Evolutionary conservation across 2,329 filamentous ascomycete species (phyloP), one percentile per base, ranked within the genome.

Genomic region (Fusarium sp.): DNA sequence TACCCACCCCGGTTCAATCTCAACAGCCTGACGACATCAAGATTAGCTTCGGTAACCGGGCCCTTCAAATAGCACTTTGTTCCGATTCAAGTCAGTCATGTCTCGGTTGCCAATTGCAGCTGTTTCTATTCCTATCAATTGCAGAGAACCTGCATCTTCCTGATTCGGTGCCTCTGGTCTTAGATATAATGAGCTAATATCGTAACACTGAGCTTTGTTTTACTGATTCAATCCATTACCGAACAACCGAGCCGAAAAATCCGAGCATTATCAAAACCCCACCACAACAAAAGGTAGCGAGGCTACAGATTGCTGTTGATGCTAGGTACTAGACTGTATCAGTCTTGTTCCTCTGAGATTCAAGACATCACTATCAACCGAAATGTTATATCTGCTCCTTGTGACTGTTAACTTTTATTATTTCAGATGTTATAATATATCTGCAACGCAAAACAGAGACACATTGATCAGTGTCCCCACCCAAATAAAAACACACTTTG

Each of bases 201-300:
- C 20, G 13, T 41, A 44, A 44, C 8, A 27, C 9, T 27, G 20
- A 18, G 6, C 37, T 18, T 37, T 45, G 20, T 33, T 11, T 45
- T 32, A 12, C 30, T 65, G 49, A 17, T 35, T 44, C 5, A 7
- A 44, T 35, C 55, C 8, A 26, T 40, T 71, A 60, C 70, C 70
- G 71, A 73, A 65, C 48, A 56, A 52, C 70, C 71, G 71, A 74
- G 71, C 71, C 71, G 71, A 74, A 71, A 70, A 70, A 49, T 58
- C 72, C 71, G 72, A 73, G 69, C 49, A 35, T 46, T 35, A 20
- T 55, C 30, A 53, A 27, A 15, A 17, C 30, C 30, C 17, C 41
- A 54, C 49, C 30, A 14, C 50, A 30, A 38, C 20, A 27, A 23
- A 27, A 23, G 23, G 23, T 23, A 23, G 23, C 23, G 23, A 50